Percentiles rank a stretch among this genome's conserved stretches.
Conservation (phyloP, 1,284 basidiomycete genomes). For the Hypsizygus ulmarius region DNA sequence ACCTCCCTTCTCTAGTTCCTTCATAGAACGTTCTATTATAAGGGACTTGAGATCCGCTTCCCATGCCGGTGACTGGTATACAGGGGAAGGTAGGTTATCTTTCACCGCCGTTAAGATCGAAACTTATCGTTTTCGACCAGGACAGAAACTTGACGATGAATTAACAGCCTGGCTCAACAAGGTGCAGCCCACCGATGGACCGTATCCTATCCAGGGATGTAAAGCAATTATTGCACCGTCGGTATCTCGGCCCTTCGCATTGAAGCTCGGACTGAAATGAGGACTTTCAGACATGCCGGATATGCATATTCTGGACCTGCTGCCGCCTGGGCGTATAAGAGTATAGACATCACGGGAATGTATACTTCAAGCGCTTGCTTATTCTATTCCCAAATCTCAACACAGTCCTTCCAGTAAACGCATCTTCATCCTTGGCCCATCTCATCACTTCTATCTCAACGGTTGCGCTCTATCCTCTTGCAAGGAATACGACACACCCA, state of each 20-base stretch:
- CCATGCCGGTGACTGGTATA: slow-evolving; percentile 94
- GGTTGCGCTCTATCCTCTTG: slow-evolving; percentile 86
- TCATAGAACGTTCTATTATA: slow-evolving; percentile 3
- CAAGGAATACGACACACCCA: slow-evolving; percentile 77
- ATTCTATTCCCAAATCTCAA: slow-evolving; percentile 8
- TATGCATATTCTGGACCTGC: slow-evolving; percentile 93
- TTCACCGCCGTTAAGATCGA: slow-evolving; percentile 13
- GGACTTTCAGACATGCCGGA: slow-evolving; percentile 79
- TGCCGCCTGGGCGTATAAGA: slow-evolving; percentile 95
- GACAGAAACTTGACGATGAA: slow-evolving; percentile 53
- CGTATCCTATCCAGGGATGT: slow-evolving; percentile 70
- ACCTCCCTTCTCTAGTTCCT: neutral
- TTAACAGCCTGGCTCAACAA: slow-evolving; percentile 63
- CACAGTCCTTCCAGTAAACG: slow-evolving; percentile 60
- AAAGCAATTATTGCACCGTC: slow-evolving; percentile 98
- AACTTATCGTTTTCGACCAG: slow-evolving; percentile 40
- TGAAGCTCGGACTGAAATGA: neutral
- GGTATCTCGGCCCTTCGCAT: slow-evolving; percentile 28
- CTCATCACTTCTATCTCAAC: slow-evolving; percentile 88
- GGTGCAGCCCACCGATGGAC: slow-evolving; percentile 50
- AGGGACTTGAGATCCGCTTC: slow-evolving; percentile 45
- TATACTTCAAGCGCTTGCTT: slow-evolving; percentile 35
- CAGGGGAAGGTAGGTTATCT: slow-evolving; percentile 54
- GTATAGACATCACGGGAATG: slow-evolving; percentile 82
- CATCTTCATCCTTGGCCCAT: slow-evolving; percentile 94